A percentile compares a stretch with the other conserved stretches of the same genome.
Evolutionary conservation across 208 protist species (phyloP).

Genomic region (Leishmania major): DNA sequence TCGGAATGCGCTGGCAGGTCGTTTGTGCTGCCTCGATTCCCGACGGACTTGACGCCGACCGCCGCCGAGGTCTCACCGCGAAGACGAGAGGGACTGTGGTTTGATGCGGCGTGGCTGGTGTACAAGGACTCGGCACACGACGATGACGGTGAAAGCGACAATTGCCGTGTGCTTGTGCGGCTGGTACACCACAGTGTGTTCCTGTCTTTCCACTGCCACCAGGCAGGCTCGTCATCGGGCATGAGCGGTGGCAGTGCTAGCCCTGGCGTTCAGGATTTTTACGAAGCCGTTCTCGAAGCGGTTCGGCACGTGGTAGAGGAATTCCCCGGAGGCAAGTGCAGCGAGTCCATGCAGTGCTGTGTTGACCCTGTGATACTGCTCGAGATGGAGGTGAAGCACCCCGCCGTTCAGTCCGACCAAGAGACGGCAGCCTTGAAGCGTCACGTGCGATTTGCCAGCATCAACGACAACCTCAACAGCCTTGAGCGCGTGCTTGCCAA

Average conservation of each 20-base stretch:
- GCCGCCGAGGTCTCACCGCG: slow-evolving; percentile 7
- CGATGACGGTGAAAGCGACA: not conserved
- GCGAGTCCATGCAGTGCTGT: slow-evolving; percentile 67
- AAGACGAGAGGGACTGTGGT: slow-evolving; percentile 21
- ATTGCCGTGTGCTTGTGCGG: slow-evolving; percentile 65
- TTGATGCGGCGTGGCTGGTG: slow-evolving; percentile 27
- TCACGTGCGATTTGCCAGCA: slow-evolving; percentile 19
- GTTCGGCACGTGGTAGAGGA: slow-evolving; percentile 67
- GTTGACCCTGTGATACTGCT: slow-evolving; percentile 19
- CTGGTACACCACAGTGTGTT: slow-evolving; percentile 83
- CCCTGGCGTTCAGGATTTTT: slow-evolving; percentile 45
- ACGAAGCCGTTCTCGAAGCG: slow-evolving; percentile 54
- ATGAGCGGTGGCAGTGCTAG: slow-evolving; percentile 3
- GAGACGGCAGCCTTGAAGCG: slow-evolving; percentile 17
- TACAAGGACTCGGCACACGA: slow-evolving; percentile 10
- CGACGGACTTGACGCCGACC: not conserved
- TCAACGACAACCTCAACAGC: slow-evolving; percentile 34
- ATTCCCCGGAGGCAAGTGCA: slow-evolving; percentile 61
- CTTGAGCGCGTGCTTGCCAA: slow-evolving; percentile 31
- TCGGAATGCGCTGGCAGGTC: slow-evolving; percentile 1
- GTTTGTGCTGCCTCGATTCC: slow-evolving; percentile 18
- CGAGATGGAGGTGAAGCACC: slow-evolving; percentile 22
- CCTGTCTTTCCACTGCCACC: slow-evolving; percentile 70
- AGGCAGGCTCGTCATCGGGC: slow-evolving; percentile 13
- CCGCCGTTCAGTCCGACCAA: slow-evolving; percentile 17